Evolutionary conservation across 140 eudicot species (phyloP).

Genomic region (Stevia rebaudiana): DNA sequence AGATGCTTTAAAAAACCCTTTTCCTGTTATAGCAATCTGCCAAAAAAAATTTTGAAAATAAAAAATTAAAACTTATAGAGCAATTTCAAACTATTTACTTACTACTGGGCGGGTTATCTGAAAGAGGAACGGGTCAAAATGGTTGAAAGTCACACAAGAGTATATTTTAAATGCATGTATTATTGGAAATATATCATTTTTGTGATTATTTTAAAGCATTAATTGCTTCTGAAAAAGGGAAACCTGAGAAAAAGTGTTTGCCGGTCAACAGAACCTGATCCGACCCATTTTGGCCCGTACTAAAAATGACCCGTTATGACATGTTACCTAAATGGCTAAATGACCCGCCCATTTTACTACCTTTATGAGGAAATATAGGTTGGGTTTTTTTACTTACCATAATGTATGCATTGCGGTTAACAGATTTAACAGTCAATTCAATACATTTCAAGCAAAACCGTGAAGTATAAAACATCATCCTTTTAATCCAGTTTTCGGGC

Average conservation of each 20-base stretch:
- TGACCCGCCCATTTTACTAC: neutral
- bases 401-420: constrained; percentile 88
- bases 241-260: neutral
- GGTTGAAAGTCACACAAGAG: neutral
- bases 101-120: neutral
- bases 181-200: neutral
- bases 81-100: neutral
- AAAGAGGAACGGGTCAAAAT: neutral
- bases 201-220: neutral
- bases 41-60: too few species aligned
- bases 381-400: constrained; percentile 48
- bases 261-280: neutral
- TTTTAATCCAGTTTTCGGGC: constrained; percentile 64
- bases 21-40: constrained; percentile 91
- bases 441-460: constrained; percentile 48
- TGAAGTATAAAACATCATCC: constrained; percentile 50
- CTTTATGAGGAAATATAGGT: neutral
- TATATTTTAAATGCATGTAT: neutral
- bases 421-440: constrained; percentile 75
- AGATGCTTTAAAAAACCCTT: constrained; percentile 76
- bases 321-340: neutral
- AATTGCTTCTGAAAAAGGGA: neutral
- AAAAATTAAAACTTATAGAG: neutral
- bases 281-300: neutral
- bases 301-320: neutral